Conservation (phyloP, 805 yeast genomes). For the Kuraishia molischiana region DNA sequence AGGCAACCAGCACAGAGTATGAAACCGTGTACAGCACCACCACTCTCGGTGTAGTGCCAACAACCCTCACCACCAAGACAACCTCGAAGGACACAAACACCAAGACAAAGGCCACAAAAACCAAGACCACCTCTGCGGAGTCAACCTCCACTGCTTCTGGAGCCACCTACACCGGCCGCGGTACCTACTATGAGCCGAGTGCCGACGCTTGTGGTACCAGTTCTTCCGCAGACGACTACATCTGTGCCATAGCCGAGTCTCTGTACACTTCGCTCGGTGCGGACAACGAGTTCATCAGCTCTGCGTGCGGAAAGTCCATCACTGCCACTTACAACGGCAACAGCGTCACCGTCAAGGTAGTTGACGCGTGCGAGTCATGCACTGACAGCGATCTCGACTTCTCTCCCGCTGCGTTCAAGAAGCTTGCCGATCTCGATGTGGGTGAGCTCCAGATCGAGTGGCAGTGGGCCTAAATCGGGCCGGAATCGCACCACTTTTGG, state of each 20-base stretch:
- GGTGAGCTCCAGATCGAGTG: constrained; percentile 39
- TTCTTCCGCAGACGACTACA: constrained; percentile 28
- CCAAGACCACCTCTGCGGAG: no score
- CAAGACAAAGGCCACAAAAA: no score
- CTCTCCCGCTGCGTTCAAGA: constrained; percentile 40
- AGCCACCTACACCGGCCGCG: constrained; percentile 28
- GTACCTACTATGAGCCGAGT: constrained; percentile 37
- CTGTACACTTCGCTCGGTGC: constrained; percentile 21
- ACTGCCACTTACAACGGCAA: constrained; percentile 35
- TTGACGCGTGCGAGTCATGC: constrained; percentile 45
- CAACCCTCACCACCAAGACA: no score
- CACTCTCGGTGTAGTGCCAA: no score
- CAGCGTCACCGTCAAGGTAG: constrained; percentile 41
- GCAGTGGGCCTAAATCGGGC: no score
- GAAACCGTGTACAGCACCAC: no score
- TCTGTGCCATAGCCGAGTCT: constrained; percentile 39
- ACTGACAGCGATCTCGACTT: constrained; percentile 36
- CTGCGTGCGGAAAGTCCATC: constrained; percentile 41
- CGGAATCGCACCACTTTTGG: no score
- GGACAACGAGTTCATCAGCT: constrained; percentile 16
- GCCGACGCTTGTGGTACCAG: constrained; percentile 42
- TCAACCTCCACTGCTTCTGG: no score
- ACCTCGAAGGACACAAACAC: no score
- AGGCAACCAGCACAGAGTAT: no score
- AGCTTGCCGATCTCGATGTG: constrained; percentile 32